A percentile compares a stretch with the other conserved stretches of the same genome.
Conservation (phyloP, 257 asterid species). For the Echium plantagineum region DNA sequence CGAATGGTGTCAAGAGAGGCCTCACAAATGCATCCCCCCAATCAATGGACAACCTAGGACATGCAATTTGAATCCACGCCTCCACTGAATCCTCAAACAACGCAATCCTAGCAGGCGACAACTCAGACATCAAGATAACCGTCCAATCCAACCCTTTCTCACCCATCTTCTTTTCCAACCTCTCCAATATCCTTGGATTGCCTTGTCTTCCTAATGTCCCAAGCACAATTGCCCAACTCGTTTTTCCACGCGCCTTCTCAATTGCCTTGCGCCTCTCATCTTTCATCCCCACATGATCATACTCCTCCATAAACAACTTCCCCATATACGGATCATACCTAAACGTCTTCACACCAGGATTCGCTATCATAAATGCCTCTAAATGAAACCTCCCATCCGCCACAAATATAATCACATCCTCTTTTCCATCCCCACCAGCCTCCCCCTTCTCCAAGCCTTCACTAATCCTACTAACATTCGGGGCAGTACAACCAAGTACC, state of each 20-base stretch:
- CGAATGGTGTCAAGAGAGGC: conserved; percentile 78
- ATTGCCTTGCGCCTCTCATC: conserved; percentile 68
- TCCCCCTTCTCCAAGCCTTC: not conserved
- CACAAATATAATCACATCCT: conserved; percentile 57
- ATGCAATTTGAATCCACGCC: conserved; percentile 94
- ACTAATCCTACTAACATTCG: conserved; percentile 34
- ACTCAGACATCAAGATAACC: conserved; percentile 82
- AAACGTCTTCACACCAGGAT: conserved; percentile 59
- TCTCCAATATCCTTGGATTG: conserved; percentile 53
- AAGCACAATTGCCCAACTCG: conserved; percentile 73
- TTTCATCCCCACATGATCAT: conserved; percentile 84
- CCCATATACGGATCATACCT: conserved; percentile 81
- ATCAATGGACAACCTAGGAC: conserved; percentile 91
- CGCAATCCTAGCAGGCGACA: conserved; percentile 72
- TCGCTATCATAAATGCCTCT: conserved; percentile 97
- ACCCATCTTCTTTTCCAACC: conserved; percentile 75
- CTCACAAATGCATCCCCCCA: conserved; percentile 94
- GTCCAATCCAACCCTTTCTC: conserved; percentile 66
- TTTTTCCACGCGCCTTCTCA: conserved; percentile 59
- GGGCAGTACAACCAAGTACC: conserved; percentile 94
- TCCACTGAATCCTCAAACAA: conserved; percentile 81
- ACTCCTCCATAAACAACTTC: conserved; percentile 84
- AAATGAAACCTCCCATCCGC: conserved; percentile 96
- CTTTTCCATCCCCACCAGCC: not conserved
- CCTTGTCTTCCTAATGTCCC: conserved; percentile 98